Evolutionary conservation across 225 moss, liverwort and hornwort species (phyloP), one percentile per base, ranked within the genome.

Genomic region (Antitrichia curtipendula): DNA sequence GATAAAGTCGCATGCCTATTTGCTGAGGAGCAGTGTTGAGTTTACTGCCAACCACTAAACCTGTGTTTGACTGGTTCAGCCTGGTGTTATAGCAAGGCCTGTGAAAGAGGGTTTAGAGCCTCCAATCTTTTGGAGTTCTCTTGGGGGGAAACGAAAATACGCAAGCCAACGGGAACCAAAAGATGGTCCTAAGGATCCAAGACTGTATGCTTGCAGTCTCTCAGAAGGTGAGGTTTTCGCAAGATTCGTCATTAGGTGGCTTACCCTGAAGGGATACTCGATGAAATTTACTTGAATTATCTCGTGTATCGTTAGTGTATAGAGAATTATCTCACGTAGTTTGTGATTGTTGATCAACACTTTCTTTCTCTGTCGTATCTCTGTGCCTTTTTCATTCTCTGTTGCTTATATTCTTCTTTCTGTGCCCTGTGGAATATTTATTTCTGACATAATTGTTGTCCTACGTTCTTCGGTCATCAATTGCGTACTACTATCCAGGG

Each of bases 81-180:
- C 94, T 89, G 92, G 91, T 72, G 81, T 90, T 62, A 69, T 87
- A 58, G 94, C 97, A 86, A 98, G 96, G 81, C 94, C 95, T 75
- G 85, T 97, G 79, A 95, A 97, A 82, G 98, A 98, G 92, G 95
- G 97, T 70, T 89, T 95, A 84, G 98, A 98, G 83, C 96, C 98
- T 76, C 94, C 95, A 78, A 89, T 94, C 43, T 98, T 98, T 90
- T 98, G 98, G 98, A 96, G 95, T 87, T 94, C 96, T 81, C 96
- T 98, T 53, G 97, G 97, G 85, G 98, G 98, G 31, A 98, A 96
- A 89, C 90, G 94, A 84, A 94, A 95, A 70, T 95, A 97, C 62
- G 86, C 95, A 82, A 95, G 94, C 82, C 96, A 96, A 59, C 94
- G 92, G 81, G 96, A 97, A 78, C 87, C 93, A 41, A 96, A 89